Evolutionary conservation across 805 yeast species (phyloP), one percentile per base, ranked within the genome.

Genomic region (Blastobotrys muscicola): DNA sequence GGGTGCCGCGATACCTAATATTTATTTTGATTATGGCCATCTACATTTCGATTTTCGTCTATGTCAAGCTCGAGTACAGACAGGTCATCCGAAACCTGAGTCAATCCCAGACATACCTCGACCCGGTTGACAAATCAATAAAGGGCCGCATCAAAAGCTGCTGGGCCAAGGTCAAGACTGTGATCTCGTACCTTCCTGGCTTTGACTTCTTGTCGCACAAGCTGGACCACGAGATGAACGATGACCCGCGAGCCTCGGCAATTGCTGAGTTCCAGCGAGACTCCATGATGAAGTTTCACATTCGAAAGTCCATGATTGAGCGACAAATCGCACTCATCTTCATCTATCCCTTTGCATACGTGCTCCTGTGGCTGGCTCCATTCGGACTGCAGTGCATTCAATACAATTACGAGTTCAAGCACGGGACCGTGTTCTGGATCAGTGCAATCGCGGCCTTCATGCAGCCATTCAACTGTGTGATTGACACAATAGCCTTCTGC

Each of bases 361-460:
- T 85, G 45, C 68, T 82, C 23, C 62, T 86, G 38, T 87, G 97
- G 97, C 56, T 81, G 14, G 80, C 83, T 50, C 96, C 96, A 1
- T 74, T 85, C 47, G 72, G 80, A 4, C 68, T 76, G 31, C 83
- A 82, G 53, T 68, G 77, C 44, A 69, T 85, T 8, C 78, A 74
- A 54, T 66, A 72, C 51, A 65, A 68, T 33, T 65, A 70, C 51
- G 77, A 74, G 45, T 58, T 70, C 14, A 36, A 47, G 1, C 67
- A 71, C 46, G 74, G 76, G 1, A 76, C 82, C 2, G 68, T 74
- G 7, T 71, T 71, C 46, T 81, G 90, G 81, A 60, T 85, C 34
- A 72, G 75, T 42, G 72, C 76, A 42, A 63, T 82, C 43, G 76
- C 82, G n/a, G 82, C 92, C 0, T 78, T 79, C 51, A 76, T 80